Conservation (phyloP, 345 rosid genomes). For the Heritiera littoralis region DNA sequence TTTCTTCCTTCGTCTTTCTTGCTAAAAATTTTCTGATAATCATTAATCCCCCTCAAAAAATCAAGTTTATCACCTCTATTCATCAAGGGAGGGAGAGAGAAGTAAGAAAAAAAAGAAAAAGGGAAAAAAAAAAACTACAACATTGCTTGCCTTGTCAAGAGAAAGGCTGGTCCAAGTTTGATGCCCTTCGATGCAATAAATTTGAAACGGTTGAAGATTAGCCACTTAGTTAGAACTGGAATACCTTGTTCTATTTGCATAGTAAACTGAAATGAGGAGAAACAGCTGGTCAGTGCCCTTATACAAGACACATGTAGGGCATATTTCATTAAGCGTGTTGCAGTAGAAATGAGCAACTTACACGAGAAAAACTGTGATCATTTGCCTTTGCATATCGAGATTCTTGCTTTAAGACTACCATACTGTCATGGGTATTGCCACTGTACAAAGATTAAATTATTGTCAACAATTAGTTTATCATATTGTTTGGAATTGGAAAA, state of each 20-base stretch:
- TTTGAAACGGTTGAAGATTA: constrained; percentile 89
- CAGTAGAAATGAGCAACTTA: constrained; percentile 36
- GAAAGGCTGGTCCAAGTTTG: constrained; percentile 84
- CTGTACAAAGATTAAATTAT: constrained; percentile 52
- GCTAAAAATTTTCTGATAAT: not conserved
- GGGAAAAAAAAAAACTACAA: not conserved
- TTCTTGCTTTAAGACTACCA: constrained; percentile 96
- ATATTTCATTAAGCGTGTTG: constrained; percentile 8
- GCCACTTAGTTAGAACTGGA: constrained; percentile 89
- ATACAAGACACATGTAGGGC: not conserved
- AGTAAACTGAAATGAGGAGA: constrained; percentile 57
- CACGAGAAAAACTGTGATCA: constrained; percentile 83
- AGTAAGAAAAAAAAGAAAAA: not conserved
- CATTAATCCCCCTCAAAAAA: not conserved
- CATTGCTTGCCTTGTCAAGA: constrained; percentile 70
- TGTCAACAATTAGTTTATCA: constrained; percentile 31
- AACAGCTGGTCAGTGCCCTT: constrained; percentile 26
- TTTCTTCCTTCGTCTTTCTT: not conserved
- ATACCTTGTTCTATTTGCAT: constrained; percentile 95
- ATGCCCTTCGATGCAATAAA: constrained; percentile 81
- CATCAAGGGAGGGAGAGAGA: constrained; percentile 1
- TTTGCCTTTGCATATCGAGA: constrained; percentile 76
- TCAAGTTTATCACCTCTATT: constrained; percentile 12
- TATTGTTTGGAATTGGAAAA: constrained; percentile 18
- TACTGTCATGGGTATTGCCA: constrained; percentile 74